Conservation (phyloP, 2,329 filamentous ascomycete genomes). For the Beauveria sp. region DNA sequence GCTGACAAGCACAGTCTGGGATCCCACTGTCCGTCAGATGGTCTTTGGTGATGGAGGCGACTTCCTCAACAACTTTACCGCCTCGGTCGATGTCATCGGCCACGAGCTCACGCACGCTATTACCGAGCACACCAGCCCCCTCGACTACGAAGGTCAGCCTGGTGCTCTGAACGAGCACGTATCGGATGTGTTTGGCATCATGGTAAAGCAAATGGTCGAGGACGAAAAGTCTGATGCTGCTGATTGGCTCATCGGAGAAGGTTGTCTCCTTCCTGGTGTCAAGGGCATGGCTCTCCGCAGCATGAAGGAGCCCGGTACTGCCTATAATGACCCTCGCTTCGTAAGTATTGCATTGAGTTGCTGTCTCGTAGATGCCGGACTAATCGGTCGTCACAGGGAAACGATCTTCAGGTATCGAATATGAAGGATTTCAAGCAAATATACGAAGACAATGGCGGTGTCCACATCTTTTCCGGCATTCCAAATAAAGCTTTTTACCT, state of each 20-base stretch:
- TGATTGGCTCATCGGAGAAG: constrained; percentile 49
- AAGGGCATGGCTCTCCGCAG: constrained; percentile 44
- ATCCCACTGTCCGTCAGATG: constrained; percentile 41
- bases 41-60: constrained; percentile 49
- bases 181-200: constrained; percentile 49
- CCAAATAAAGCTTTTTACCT: constrained; percentile 51
- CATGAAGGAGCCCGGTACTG: constrained; percentile 47
- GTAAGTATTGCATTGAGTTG: constrained; percentile 21
- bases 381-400: constrained; percentile 29
- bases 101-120: constrained; percentile 51
- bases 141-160: constrained; percentile 43
- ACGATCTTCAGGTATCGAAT: constrained; percentile 44
- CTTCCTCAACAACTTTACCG: constrained; percentile 44
- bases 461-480: constrained; percentile 50
- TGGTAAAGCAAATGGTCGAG: constrained; percentile 47
- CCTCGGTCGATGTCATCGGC: constrained; percentile 47
- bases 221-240: constrained; percentile 36
- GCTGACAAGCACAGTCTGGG: constrained; percentile 34
- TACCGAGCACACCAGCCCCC: constrained; percentile 40
- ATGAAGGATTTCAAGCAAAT: constrained; percentile 35
- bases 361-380: background rate
- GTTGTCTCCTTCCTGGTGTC: constrained; percentile 41
- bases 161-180: constrained; percentile 51
- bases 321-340: constrained; percentile 44
- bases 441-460: constrained; percentile 42